Conservation (phyloP, 1,139 yeast genomes). For the Kurtzmaniella quercitrusa region DNA sequence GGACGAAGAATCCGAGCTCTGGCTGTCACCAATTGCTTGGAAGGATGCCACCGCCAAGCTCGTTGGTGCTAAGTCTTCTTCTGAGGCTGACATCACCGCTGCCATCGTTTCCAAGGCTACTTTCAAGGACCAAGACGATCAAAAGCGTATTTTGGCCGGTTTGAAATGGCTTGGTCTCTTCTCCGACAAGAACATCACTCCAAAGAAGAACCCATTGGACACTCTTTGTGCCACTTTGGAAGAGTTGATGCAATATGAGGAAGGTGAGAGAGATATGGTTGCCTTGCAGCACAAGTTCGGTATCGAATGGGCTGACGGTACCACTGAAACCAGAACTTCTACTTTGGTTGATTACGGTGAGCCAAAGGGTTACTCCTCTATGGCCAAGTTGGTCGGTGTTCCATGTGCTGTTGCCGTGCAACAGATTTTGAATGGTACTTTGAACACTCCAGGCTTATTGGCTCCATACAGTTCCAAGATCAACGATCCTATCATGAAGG, state of each 20-base stretch:
- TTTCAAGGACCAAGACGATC: constrained; percentile 78
- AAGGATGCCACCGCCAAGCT: constrained; percentile 78
- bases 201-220: constrained; percentile 93
- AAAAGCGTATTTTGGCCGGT: constrained; percentile 83
- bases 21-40: constrained; percentile 68
- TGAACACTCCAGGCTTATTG: constrained; percentile 67
- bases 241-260: constrained; percentile 92
- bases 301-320: constrained; percentile 93
- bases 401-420: constrained; percentile 96
- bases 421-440: constrained; percentile 81
- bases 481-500: constrained; percentile 86
- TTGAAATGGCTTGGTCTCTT: constrained; percentile 93
- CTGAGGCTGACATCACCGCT: constrained; percentile 69
- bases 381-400: constrained; percentile 98
- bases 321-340: constrained; percentile 86
- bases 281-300: constrained; percentile 97
- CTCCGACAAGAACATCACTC: constrained; percentile 69
- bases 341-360: constrained; percentile 94
- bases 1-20: constrained; percentile 63
- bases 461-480: constrained; percentile 93
- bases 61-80: constrained; percentile 67
- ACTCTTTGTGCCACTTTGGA: constrained; percentile 95
- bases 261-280: constrained; percentile 93
- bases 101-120: constrained; percentile 74
- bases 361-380: constrained; percentile 91